Conservation (phyloP, 2,329 filamentous ascomycete species). For the Colletotrichum zoysiae region DNA sequence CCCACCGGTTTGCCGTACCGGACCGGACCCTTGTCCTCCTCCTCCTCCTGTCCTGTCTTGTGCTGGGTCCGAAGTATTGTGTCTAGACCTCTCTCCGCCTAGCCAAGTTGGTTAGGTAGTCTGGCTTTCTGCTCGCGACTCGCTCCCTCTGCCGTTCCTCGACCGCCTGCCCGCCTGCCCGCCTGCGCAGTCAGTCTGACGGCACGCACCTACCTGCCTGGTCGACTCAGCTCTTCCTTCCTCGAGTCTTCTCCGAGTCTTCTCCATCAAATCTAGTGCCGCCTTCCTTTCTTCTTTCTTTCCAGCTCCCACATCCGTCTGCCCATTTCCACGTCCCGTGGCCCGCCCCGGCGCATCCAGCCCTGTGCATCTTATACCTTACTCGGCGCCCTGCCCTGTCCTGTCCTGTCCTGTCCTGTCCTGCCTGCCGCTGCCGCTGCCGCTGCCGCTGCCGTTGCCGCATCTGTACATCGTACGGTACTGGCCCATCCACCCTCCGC, state of each 20-base stretch:
- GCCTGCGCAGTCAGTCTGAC: not conserved
- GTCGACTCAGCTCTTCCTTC: constrained; percentile 33
- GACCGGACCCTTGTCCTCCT: constrained; percentile 24
- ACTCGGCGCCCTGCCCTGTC: constrained; percentile 3
- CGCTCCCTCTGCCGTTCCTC: constrained; percentile 18
- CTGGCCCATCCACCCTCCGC: not conserved
- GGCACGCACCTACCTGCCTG: constrained; percentile 11
- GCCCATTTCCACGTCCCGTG: constrained; percentile 5
- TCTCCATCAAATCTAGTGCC: not conserved
- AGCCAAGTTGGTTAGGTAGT: not conserved
- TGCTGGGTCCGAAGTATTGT: too few species aligned
- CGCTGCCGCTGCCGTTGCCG: not conserved
- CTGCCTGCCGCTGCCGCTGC: not conserved
- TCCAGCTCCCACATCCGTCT: constrained; percentile 10
- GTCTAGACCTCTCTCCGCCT: not conserved
- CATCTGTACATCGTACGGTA: not conserved
- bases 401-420: too few species aligned
- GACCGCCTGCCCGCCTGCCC: not conserved
- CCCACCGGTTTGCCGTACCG: constrained; percentile 18
- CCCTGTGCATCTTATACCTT: constrained; percentile 18
- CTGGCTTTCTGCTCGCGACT: constrained; percentile 10
- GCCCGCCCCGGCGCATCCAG: constrained; percentile 4
- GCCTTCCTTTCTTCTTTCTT: not conserved
- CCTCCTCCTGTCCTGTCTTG: not conserved
- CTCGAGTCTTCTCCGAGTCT: constrained; percentile 5